These are phyloP conservation scores for Sugiyamaella chiloensis DNA, from an alignment of 805 yeast genomes.

Conservation along the genomic window DNA sequence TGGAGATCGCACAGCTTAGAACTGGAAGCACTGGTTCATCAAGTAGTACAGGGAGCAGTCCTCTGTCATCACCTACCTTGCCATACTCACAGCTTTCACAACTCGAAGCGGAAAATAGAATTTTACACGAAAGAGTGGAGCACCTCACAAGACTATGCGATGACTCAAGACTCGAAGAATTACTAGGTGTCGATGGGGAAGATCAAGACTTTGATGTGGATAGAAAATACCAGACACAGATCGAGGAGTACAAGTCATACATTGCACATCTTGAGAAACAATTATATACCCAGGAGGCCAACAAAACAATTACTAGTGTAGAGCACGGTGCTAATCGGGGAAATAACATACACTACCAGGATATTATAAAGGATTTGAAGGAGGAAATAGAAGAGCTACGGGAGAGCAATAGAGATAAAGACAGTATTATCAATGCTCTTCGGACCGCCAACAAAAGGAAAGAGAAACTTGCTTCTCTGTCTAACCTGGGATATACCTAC, in stretches of 20 bases:
- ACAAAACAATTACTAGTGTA: conserved; percentile 5
- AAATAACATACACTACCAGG: conserved; percentile 18
- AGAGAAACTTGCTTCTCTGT: conserved; percentile 30
- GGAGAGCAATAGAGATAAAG: conserved; percentile 65
- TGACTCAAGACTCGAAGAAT: conserved; percentile 47
- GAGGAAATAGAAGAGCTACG: conserved; percentile 66
- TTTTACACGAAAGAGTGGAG: conserved; percentile 63
- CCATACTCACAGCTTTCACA: conserved; percentile 35
- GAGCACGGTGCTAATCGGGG: conserved; percentile 9
- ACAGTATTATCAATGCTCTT: conserved; percentile 71
- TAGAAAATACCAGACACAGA: conserved; percentile 28
- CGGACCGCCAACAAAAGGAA: conserved; percentile 63
- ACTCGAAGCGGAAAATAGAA: conserved; percentile 59
- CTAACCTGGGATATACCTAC: no score
- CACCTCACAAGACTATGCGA: conserved; percentile 59
- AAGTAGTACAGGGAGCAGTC: neutral
- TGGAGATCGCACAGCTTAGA: conserved; percentile 43
- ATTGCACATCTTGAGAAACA: conserved; percentile 57
- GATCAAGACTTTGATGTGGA: conserved; percentile 31
- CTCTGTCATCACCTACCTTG: conserved; percentile 11
- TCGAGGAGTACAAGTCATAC: conserved; percentile 46
- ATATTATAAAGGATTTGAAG: conserved; percentile 53
- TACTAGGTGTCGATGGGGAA: conserved; percentile 43
- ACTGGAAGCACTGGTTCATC: conserved; percentile 3
- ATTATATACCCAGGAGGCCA: conserved; percentile 34